Conservation (phyloP, 208 protist genomes). For the Acanthamoeba quina region DNA sequence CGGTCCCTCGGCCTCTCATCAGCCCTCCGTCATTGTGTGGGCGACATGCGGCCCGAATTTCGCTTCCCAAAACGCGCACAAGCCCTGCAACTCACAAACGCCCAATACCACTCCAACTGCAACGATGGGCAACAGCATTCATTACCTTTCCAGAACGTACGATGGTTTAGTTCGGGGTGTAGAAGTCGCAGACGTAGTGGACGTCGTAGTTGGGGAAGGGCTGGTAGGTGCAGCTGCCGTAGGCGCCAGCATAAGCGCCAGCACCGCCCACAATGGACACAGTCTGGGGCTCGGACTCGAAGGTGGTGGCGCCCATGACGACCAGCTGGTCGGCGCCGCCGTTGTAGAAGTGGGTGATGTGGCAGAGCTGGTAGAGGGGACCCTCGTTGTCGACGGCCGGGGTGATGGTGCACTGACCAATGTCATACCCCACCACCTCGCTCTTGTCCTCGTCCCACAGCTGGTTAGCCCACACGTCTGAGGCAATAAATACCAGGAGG, state of each 20-base stretch:
- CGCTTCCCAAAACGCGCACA: too few relatives aligned
- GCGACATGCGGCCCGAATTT: too few relatives aligned
- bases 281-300: slow-evolving; percentile 3
- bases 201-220: slow-evolving; percentile 26
- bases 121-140: too few relatives aligned
- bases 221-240: slow-evolving; percentile 52
- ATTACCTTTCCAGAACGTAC: too few relatives aligned
- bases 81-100: too few relatives aligned
- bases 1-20: too few relatives aligned
- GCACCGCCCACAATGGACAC: not conserved
- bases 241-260: not conserved
- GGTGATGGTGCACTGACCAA: not conserved
- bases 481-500: too few relatives aligned
- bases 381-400: slow-evolving; percentile 30
- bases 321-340: slow-evolving; percentile 12
- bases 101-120: too few relatives aligned
- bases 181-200: not conserved
- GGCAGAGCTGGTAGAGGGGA: not conserved
- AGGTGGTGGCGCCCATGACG: not conserved
- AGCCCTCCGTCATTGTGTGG: too few relatives aligned
- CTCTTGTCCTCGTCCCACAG: not conserved
- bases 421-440: not conserved
- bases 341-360: not conserved
- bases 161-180: slow-evolving; percentile 14
- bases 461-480: slow-evolving; percentile 31